Conservation (phyloP, 2,329 filamentous ascomycete genomes). For the Stachybotrys echinatus region DNA sequence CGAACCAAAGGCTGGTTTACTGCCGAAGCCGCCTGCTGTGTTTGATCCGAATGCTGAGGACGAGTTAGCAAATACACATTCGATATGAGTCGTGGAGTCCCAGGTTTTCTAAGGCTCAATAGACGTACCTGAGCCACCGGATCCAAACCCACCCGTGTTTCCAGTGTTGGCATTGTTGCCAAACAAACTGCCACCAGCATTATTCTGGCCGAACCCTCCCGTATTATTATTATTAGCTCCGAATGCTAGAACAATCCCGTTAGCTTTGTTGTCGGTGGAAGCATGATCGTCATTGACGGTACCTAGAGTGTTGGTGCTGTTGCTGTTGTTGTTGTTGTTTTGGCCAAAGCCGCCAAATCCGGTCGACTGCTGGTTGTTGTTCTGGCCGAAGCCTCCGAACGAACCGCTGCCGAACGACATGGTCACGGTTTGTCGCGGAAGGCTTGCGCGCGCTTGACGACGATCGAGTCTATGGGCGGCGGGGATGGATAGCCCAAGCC, state of each 20-base stretch:
- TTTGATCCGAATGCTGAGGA: slow-evolving; percentile 32
- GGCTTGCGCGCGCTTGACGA: background rate
- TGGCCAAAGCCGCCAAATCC: slow-evolving; percentile 49
- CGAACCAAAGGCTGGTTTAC: slow-evolving; percentile 49
- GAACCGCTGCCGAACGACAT: slow-evolving; percentile 54
- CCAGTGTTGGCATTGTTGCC: slow-evolving; percentile 26
- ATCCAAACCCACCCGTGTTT: slow-evolving; percentile 29
- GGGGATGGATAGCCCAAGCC: slow-evolving; percentile 5
- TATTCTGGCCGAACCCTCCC: slow-evolving; percentile 38
- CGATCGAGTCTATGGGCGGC: slow-evolving; percentile 10
- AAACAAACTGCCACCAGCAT: slow-evolving; percentile 34
- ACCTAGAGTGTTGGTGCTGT: slow-evolving; percentile 45
- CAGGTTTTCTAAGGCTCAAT: background rate
- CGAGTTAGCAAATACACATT: slow-evolving; percentile 16
- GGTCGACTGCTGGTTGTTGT: slow-evolving; percentile 27
- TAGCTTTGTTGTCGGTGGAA: background rate
- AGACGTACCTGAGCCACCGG: slow-evolving; percentile 21
- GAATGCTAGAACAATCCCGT: slow-evolving; percentile 18
- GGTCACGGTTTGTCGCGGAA: slow-evolving; percentile 34
- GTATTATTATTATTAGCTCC: slow-evolving; percentile 25
- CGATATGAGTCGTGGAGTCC: background rate
- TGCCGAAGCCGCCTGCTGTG: slow-evolving; percentile 29
- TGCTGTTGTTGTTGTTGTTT: slow-evolving; percentile 38
- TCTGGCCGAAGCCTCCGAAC: slow-evolving; percentile 54
- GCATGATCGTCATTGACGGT: slow-evolving; percentile 28